Evolutionary conservation across 2,329 filamentous ascomycete species (phyloP), one percentile per base, ranked within the genome.

Genomic region (Aspergillus ochraceus): DNA sequence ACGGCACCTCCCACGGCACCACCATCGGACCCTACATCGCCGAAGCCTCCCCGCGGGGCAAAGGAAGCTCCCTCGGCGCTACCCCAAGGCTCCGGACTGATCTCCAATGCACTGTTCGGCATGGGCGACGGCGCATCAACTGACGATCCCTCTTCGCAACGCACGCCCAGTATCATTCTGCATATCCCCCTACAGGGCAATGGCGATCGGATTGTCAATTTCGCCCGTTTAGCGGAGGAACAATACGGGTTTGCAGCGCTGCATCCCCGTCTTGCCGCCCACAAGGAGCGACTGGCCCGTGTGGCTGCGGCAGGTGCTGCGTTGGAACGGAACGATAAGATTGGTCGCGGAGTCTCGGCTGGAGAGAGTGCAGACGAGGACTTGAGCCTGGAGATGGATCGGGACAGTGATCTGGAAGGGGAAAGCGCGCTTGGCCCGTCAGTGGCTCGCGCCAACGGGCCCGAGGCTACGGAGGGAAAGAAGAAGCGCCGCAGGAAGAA

Each of bases 241-340:
- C 90, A 89, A 63, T 98, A 97, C 74, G 95, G 95, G 24, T 97
- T 94, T 83, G 92, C 96, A 62, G 95, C 94, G 0, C 83, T 98
- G 39, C 93, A 98, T 73, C 95, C 95, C 30, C 90, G 93, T 8
- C 84, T 96, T 63, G 95, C 95, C 2, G 93, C 93, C 32, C 91
- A 95, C 64, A 88, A 91, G 64, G 92, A 96, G 68, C 89, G 92
- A 57, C 89, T 96, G 67, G 90, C 92, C 19, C 89, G 92, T 58
- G 93, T 97, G 55, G 92, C 91, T 5, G 92, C 92, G 4, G 92
- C 92, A 0, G 89, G 91, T n/a, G 91, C 91, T 1, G 91, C 90
- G 0, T 77, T 97, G 11, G 93, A 96, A 72, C 88, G 89, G 69
- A 87, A 85, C 54, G 88, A 90, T 49, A 89, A 87, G 2, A 83